Evolutionary conservation across 1,284 basidiomycete species (phyloP), one percentile per base, ranked within the genome.

Genomic region (Irpex lacteus): DNA sequence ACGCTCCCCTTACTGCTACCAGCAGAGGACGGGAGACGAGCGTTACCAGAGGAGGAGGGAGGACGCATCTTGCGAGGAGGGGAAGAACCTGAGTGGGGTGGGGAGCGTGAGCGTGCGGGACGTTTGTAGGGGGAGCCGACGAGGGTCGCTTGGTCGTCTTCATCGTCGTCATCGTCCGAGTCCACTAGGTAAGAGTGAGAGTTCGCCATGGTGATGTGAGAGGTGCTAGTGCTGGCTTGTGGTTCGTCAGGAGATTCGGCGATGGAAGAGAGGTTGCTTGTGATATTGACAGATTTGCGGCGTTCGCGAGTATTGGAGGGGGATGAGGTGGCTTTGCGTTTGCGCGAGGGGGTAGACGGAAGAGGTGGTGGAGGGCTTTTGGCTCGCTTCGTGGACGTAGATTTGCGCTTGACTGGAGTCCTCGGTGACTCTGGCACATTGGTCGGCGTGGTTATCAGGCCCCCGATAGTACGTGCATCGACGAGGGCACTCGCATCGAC

Each of bases 241-340:
- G 32, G 4, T 32, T 32, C 32, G 2, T 32, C 32, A 4, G 32
- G 32, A 32, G 32, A 32, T 32, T 32, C 32, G 32, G 32, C 32
- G 32, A 32, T 32, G 32, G 32, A 32, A 32, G 32, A 32, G 32
- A 32, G 32, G 32, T 32, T 32, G 4, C 4, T 32, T 3, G 32
- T 4, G 32, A 32, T 19, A 8, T 18, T 40, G 26, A 18, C 15
- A 13, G 56, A 40, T 13, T 19, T 58, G 56, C 21, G n/a, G 2
- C 8, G n/a, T 11, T 5, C 21, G 56, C 3, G 15, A 18, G 34
- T 4, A 0, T 32, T 32, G 32, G n/a, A n/a, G 34, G 38, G 13
- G 40, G 32, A 9, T 55, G 34, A 50, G 6, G 47, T 53, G 21
- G 49, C 36, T n/a, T 53, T 61, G 60, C 60, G 60, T 40, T 55